Evolutionary conservation across 1,284 basidiomycete species (phyloP).

Genomic region (Cystobasidium slooffiae): DNA sequence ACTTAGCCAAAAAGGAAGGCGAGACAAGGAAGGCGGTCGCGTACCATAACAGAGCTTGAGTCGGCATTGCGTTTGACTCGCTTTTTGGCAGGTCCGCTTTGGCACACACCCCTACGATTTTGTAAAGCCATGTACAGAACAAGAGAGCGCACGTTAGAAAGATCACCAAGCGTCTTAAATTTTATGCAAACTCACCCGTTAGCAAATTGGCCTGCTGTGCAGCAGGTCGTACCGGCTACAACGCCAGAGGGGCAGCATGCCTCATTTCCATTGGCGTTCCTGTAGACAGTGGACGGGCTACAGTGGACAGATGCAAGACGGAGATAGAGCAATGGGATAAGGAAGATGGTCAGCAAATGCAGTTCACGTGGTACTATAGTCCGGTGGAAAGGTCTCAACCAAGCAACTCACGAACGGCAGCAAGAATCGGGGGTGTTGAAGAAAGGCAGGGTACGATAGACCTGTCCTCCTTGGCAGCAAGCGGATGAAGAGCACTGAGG

Average conservation of each 20-base stretch:
- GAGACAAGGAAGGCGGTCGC: background rate
- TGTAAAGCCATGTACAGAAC: too few relatives aligned
- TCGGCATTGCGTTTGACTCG: background rate
- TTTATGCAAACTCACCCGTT: background rate
- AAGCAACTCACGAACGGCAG: conserved; percentile 6
- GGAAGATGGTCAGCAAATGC: too few relatives aligned
- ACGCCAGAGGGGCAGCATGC: conserved; percentile 9
- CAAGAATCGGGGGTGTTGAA: background rate
- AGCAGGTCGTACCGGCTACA: background rate
- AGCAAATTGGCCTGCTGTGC: background rate
- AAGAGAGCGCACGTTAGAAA: background rate
- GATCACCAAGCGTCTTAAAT: background rate
- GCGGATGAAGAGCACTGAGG: background rate
- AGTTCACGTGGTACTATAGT: too few relatives aligned
- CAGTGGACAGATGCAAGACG: background rate
- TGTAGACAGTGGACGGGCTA: background rate
- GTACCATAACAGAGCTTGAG: background rate
- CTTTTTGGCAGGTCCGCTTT: background rate
- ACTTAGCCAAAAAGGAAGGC: background rate
- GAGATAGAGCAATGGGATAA: background rate
- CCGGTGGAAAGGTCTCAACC: background rate
- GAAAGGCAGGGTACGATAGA: background rate
- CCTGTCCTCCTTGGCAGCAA: conserved; percentile 1
- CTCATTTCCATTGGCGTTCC: background rate
- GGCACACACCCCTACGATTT: background rate